Evolutionary conservation across 441 rosid genomes (phyloP).

Genomic region (Lepidium campestre): DNA sequence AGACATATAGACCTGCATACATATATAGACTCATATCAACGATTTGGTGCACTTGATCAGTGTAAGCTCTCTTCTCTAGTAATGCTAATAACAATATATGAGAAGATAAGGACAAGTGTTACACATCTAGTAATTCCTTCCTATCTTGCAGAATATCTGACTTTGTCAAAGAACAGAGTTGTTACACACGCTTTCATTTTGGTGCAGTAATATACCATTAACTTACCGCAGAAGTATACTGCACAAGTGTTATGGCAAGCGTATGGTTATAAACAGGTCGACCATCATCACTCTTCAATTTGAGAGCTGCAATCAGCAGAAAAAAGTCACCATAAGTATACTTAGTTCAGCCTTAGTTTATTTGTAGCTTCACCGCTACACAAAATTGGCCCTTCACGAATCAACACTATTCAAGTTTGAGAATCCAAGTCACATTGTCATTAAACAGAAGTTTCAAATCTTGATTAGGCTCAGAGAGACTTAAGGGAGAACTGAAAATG

Average conservation of each 20-base stretch:
- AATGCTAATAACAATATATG: background rate
- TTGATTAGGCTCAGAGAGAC: background rate
- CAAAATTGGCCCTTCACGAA: background rate
- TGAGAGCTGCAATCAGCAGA: conserved; percentile 40
- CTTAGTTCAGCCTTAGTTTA: background rate
- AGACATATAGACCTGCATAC: conserved; percentile 70
- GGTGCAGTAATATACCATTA: background rate
- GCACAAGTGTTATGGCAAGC: conserved; percentile 70
- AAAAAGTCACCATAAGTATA: background rate
- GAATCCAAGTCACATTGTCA: background rate
- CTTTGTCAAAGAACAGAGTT: background rate
- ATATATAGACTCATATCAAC: conserved; percentile 14
- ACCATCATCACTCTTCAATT: conserved; percentile 32
- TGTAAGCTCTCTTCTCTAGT: background rate
- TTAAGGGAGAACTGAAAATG: background rate
- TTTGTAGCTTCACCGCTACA: background rate
- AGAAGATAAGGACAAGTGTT: background rate
- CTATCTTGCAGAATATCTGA: background rate
- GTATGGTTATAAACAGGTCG: conserved; percentile 63
- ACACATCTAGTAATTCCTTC: background rate
- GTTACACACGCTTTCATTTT: background rate
- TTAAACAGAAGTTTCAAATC: background rate
- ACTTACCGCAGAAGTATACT: conserved; percentile 86
- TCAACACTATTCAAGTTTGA: background rate
- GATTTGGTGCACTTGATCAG: background rate